Conservation (phyloP, 345 rosid genomes). For the Raphanus raphanistrum region DNA sequence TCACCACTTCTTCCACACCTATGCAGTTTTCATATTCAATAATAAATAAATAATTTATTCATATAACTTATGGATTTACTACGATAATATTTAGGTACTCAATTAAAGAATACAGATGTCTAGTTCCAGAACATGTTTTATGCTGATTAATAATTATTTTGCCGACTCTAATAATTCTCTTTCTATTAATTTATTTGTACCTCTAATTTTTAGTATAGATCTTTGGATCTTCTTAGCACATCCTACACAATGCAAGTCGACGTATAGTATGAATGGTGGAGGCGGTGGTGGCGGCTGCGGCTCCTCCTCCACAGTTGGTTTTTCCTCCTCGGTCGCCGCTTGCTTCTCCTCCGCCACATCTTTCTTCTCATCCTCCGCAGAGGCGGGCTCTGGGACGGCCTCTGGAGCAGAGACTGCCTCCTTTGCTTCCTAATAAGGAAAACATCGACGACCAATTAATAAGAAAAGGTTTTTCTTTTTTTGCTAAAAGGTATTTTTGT, state of each 20-base stretch:
- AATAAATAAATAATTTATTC: neutral
- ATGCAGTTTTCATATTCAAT: slow-evolving; percentile 4
- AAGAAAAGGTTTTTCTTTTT: neutral
- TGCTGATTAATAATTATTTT: neutral
- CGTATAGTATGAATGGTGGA: slow-evolving; percentile 64
- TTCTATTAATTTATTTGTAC: slow-evolving; percentile 33
- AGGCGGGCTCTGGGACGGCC: slow-evolving; percentile 23
- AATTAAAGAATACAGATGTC: neutral
- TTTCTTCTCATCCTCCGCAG: slow-evolving; percentile 39
- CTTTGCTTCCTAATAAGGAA: slow-evolving; percentile 48
- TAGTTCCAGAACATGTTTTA: neutral
- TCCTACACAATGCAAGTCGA: slow-evolving; percentile 94
- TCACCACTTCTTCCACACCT: slow-evolving; percentile 85
- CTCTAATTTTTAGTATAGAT: slow-evolving; percentile 73
- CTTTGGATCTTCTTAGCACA: slow-evolving; percentile 90
- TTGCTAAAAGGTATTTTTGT: neutral
- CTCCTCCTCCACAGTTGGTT: slow-evolving; percentile 40
- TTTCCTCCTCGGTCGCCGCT: slow-evolving; percentile 37
- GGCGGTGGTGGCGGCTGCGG: slow-evolving; percentile 55
- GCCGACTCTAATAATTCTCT: neutral
- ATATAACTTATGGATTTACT: neutral
- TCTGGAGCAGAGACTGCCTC: slow-evolving; percentile 32
- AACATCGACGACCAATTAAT: neutral
- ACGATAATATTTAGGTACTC: slow-evolving; percentile 2
- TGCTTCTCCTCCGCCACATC: slow-evolving; percentile 43